These are phyloP conservation scores for Chalciporus chontae DNA, from an alignment of 768 basidiomycete species.

Conservation along the genomic window DNA sequence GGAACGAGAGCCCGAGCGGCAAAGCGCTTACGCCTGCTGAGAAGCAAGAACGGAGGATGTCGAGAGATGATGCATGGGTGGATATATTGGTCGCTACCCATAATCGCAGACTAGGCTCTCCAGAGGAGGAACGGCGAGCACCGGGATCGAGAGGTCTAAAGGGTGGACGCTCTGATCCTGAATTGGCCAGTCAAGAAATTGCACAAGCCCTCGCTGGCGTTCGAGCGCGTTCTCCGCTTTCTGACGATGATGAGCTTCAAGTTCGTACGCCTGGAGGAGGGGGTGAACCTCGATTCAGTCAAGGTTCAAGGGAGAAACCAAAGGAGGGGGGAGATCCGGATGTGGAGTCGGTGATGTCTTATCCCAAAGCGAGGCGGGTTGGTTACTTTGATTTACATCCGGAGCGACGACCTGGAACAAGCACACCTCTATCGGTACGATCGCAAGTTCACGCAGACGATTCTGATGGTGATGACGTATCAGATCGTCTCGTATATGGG, in stretches of 20 bases:
- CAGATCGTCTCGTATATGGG: conserved; percentile 34
- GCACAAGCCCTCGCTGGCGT: conserved; percentile 66
- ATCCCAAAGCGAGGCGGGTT: conserved; percentile 37
- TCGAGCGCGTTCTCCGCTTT: conserved; percentile 32
- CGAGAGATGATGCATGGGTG: conserved; percentile 79
- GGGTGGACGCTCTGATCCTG: conserved; percentile 54
- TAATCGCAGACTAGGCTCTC: conserved; percentile 47
- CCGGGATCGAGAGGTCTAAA: conserved; percentile 29
- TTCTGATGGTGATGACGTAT: conserved; percentile 34
- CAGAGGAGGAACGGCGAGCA: conserved; percentile 44
- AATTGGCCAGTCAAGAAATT: conserved; percentile 68
- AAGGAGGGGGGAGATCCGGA: conserved; percentile 43
- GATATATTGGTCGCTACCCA: conserved; percentile 74
- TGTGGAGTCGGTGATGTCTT: conserved; percentile 39
- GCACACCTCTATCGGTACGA: conserved; percentile 19
- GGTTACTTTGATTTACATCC: conserved; percentile 82
- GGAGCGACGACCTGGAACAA: conserved; percentile 49
- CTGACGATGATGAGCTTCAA: conserved; percentile 39
- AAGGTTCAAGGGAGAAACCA: conserved; percentile 33
- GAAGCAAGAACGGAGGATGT: conserved; percentile 40
- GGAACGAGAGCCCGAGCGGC: conserved; percentile 39
- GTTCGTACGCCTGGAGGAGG: conserved; percentile 15
- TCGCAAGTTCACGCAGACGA: conserved; percentile 28
- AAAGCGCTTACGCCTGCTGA: conserved; percentile 39
- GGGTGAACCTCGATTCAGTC: conserved; percentile 5